Evolutionary conservation across 2,329 filamentous ascomycete genomes (phyloP).

Genomic region (Colletotrichum cereale): DNA sequence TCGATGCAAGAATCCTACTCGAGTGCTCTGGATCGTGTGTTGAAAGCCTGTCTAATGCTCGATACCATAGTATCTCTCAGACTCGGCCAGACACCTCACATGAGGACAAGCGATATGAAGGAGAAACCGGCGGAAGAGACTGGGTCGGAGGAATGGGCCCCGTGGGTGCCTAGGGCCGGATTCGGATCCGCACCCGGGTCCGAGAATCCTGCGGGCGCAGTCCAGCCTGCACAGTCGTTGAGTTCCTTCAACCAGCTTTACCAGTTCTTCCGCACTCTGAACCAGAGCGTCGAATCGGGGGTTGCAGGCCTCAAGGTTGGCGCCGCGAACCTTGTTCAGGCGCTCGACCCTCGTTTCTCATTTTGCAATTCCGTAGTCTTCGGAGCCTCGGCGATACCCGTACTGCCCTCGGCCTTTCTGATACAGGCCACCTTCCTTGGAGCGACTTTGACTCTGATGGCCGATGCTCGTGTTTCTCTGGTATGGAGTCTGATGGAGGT

Average conservation of each 20-base stretch:
- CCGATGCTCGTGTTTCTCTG: constrained; percentile 50
- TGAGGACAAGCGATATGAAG: constrained; percentile 61
- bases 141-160: constrained; percentile 80
- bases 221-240: constrained; percentile 51
- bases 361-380: constrained; percentile 56
- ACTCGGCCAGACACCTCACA: constrained; percentile 62
- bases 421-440: constrained; percentile 54
- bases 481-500: constrained; percentile 53
- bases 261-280: constrained; percentile 53
- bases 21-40: constrained; percentile 41
- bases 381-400: constrained; percentile 49
- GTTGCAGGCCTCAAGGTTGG: constrained; percentile 35
- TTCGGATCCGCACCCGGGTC: constrained; percentile 54
- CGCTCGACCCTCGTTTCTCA: constrained; percentile 50
- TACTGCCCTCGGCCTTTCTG: constrained; percentile 52
- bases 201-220: constrained; percentile 28
- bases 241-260: constrained; percentile 58
- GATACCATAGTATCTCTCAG: constrained; percentile 69
- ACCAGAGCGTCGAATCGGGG: constrained; percentile 43
- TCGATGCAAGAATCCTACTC: constrained; percentile 19
- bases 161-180: constrained; percentile 69
- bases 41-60: constrained; percentile 71
- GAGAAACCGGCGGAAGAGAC: constrained; percentile 69
- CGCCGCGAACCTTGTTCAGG: constrained; percentile 49
- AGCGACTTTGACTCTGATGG: constrained; percentile 50